These are phyloP conservation scores for Ustulina deusta DNA, from an alignment of 2,329 filamentous ascomycete genomes.

Conservation along the genomic window DNA sequence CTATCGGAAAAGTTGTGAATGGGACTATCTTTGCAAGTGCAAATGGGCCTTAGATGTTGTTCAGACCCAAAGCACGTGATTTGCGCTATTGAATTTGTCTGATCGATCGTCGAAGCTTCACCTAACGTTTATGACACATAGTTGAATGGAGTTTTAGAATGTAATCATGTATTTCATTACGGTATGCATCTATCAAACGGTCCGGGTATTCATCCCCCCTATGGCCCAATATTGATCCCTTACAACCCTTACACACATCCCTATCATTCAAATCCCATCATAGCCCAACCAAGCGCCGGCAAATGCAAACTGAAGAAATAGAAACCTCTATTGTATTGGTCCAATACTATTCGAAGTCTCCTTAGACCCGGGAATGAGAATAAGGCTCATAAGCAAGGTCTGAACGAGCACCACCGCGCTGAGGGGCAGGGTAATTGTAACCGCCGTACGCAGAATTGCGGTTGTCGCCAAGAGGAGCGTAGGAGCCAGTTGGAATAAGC, in stretches of 20 bases:
- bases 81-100: slow-evolving; percentile 23
- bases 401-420: slow-evolving; percentile 58
- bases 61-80: slow-evolving; percentile 42
- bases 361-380: slow-evolving; percentile 65
- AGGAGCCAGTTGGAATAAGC: slow-evolving; percentile 58
- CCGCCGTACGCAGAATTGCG: slow-evolving; percentile 50
- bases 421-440: slow-evolving; percentile 55
- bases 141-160: background rate
- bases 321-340: slow-evolving; percentile 27
- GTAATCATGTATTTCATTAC: slow-evolving; percentile 31
- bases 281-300: slow-evolving; percentile 45
- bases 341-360: slow-evolving; percentile 9
- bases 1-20: slow-evolving; percentile 2
- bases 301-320: slow-evolving; percentile 43
- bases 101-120: background rate
- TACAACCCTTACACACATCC: slow-evolving; percentile 23
- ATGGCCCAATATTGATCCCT: slow-evolving; percentile 26
- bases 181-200: slow-evolving; percentile 36
- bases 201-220: slow-evolving; percentile 38
- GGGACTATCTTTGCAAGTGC: slow-evolving; percentile 5
- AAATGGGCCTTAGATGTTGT: slow-evolving; percentile 20
- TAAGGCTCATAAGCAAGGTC: slow-evolving; percentile 74
- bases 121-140: background rate
- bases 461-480: slow-evolving; percentile 60
- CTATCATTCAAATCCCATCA: slow-evolving; percentile 42